These are phyloP conservation scores for Neurospora intermedia DNA, from an alignment of 495 filamentous ascomycete genomes.

Conservation along the genomic window DNA sequence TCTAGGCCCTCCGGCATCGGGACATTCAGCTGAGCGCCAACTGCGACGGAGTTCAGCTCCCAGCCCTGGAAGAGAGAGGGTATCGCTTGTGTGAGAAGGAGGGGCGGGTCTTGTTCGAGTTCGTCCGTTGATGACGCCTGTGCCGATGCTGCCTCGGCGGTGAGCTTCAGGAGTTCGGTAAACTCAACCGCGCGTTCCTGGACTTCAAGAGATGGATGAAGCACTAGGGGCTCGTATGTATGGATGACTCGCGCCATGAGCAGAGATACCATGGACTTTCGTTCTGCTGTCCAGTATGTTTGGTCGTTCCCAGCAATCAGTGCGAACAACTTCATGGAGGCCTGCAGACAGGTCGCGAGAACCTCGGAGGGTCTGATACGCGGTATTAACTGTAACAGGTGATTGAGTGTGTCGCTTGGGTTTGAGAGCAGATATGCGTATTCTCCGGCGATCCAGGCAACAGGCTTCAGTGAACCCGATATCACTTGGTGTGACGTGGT, in stretches of 20 bases:
- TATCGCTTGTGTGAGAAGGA: slow-evolving; percentile 77
- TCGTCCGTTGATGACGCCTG: slow-evolving; percentile 45
- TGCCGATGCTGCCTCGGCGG: slow-evolving; percentile 63
- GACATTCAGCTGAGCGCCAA: slow-evolving; percentile 75
- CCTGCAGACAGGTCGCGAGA: slow-evolving; percentile 72
- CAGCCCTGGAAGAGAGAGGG: slow-evolving; percentile 75
- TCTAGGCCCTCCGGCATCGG: slow-evolving; percentile 63
- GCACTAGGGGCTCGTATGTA: slow-evolving; percentile 63
- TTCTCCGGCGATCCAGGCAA: slow-evolving; percentile 82
- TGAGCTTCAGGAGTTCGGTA: slow-evolving; percentile 74
- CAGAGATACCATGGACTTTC: slow-evolving; percentile 59
- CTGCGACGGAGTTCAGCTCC: slow-evolving; percentile 85
- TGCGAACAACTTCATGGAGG: slow-evolving; percentile 73
- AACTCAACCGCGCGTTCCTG: slow-evolving; percentile 93
- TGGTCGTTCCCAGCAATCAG: slow-evolving; percentile 47
- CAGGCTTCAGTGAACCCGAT: slow-evolving; percentile 55
- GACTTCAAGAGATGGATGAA: slow-evolving; percentile 84
- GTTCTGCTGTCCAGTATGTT: slow-evolving; percentile 48
- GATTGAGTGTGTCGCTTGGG: slow-evolving; percentile 54
- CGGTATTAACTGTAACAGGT: slow-evolving; percentile 59
- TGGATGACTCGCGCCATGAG: slow-evolving; percentile 70
- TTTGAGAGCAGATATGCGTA: slow-evolving; percentile 58
- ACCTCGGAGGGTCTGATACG: slow-evolving; percentile 45
- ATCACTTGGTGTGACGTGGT: slow-evolving; percentile 25
- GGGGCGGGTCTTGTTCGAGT: slow-evolving; percentile 53